phyloP scores from a whole-genome alignment of 2,329 filamentous ascomycete species.

The Paraphaeosphaeria sporulosa region DNA sequence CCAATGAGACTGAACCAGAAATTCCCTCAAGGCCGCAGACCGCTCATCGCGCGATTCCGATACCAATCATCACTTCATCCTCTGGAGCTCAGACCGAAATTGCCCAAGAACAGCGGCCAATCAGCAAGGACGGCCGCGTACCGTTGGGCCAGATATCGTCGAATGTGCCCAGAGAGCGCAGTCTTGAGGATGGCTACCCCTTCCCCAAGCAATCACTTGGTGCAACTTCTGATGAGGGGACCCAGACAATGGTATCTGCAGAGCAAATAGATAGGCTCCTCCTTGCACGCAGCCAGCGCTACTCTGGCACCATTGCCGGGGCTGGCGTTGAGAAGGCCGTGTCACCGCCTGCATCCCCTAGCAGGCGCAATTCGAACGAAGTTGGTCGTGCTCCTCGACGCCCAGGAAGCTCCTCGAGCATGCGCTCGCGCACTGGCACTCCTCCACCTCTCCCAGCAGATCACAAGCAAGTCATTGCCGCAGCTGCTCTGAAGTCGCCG shows the following conservation, averaged over 20 bases:
- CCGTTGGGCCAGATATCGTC: conserved; percentile 34
- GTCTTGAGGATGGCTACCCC: conserved; percentile 17
- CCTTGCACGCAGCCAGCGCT: conserved; percentile 57
- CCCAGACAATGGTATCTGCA: conserved; percentile 85
- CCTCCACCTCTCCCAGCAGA: conserved; percentile 81
- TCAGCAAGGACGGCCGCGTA: conserved; percentile 33
- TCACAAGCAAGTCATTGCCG: conserved; percentile 84
- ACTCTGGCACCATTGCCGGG: conserved; percentile 36
- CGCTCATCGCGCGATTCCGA: conserved; percentile 33
- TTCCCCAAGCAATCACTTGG: conserved; percentile 36
- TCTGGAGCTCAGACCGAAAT: conserved; percentile 25
- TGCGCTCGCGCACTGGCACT: conserved; percentile 57
- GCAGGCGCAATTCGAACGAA: conserved; percentile 37
- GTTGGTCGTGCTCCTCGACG: conserved; percentile 55
- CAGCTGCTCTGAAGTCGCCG: conserved; percentile 67
- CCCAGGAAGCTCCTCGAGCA: conserved; percentile 77
- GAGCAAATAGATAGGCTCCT: conserved; percentile 81
- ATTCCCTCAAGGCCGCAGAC: conserved; percentile 39
- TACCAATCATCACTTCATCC: conserved; percentile 20
- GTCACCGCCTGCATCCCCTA: conserved; percentile 46
- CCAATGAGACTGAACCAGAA: conserved; percentile 40
- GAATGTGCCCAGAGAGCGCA: conserved; percentile 36
- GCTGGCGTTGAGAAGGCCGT: conserved; percentile 40
- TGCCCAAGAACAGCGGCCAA: conserved; percentile 24
- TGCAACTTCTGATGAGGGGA: conserved; percentile 71